These are phyloP conservation scores for Epithele typhae DNA, from an alignment of 768 basidiomycete genomes.

Conservation along the genomic window DNA sequence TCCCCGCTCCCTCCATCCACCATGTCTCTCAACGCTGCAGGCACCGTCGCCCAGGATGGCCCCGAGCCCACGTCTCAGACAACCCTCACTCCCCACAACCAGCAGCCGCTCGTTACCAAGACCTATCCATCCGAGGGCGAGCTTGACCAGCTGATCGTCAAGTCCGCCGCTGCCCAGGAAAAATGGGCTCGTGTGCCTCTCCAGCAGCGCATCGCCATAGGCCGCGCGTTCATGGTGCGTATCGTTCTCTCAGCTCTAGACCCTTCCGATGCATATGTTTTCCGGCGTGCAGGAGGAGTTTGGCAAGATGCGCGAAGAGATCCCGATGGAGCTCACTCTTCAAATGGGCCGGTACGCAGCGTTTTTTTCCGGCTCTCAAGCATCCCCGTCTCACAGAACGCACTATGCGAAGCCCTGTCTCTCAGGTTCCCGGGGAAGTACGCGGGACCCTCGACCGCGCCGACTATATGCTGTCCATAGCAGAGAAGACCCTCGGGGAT, in stretches of 20 bases:
- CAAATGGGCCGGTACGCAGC: slow-evolving; percentile 96
- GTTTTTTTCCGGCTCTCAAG: slow-evolving; percentile 15
- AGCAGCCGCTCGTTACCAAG: slow-evolving; percentile 62
- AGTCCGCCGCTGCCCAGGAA: slow-evolving; percentile 65
- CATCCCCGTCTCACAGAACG: not conserved
- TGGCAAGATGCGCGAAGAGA: slow-evolving; percentile 49
- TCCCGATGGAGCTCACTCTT: slow-evolving; percentile 70
- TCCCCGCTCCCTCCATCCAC: not conserved
- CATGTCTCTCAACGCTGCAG: slow-evolving; percentile 3
- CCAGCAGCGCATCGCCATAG: slow-evolving; percentile 62
- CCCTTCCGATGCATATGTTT: not conserved
- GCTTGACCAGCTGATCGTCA: slow-evolving; percentile 55
- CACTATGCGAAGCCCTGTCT: slow-evolving; percentile 57
- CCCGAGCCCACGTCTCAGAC: slow-evolving; percentile 47
- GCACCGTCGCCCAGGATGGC: not conserved
- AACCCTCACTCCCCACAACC: slow-evolving; percentile 80
- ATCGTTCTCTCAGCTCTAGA: too few species aligned
- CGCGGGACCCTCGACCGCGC: slow-evolving; percentile 79
- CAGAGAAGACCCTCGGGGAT: slow-evolving; percentile 67
- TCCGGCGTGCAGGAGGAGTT: slow-evolving; percentile 40
- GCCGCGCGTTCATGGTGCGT: slow-evolving; percentile 67
- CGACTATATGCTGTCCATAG: slow-evolving; percentile 81
- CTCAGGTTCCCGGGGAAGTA: slow-evolving; percentile 76
- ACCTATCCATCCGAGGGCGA: slow-evolving; percentile 57
- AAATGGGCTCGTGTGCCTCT: slow-evolving; percentile 61